Percentiles rank a stretch among this genome's conserved stretches.
These are phyloP conservation scores for Ramalina intermedia DNA, from an alignment of 495 filamentous ascomycete species.

Conservation along the genomic window DNA sequence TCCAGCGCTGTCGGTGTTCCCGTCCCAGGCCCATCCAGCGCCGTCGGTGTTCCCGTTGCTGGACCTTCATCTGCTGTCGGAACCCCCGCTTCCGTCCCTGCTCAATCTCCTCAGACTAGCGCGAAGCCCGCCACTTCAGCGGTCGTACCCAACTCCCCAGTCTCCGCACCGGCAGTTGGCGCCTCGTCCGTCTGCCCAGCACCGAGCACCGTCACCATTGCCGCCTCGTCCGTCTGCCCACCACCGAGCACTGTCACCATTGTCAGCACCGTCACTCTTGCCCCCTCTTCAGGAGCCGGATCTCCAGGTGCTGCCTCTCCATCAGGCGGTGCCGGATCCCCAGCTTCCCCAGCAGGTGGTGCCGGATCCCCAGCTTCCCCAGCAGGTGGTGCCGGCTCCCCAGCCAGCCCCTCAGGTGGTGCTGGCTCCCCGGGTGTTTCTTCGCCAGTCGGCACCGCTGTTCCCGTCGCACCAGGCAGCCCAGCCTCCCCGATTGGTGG, in stretches of 20 bases:
- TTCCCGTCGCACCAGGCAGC: slow-evolving; percentile 14
- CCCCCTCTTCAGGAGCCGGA: slow-evolving; percentile 1
- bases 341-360: neutral
- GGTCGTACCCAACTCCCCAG: neutral
- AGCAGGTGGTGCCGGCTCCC: slow-evolving; percentile 16
- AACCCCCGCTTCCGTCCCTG: slow-evolving; percentile 9
- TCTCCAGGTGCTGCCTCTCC: slow-evolving; percentile 9
- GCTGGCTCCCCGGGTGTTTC: slow-evolving; percentile 1
- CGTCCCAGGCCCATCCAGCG: slow-evolving; percentile 3
- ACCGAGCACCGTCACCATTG: slow-evolving; percentile 10
- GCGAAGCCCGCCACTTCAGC: neutral
- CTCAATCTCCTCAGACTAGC: slow-evolving; percentile 1
- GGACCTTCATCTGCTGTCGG: slow-evolving; percentile 6
- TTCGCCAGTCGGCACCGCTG: slow-evolving; percentile 10
- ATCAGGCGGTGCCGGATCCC: slow-evolving; percentile 1
- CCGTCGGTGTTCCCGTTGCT: neutral
- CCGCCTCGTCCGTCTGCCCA: slow-evolving; percentile 12
- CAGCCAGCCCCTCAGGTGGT: slow-evolving; percentile 13
- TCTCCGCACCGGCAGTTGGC: slow-evolving; percentile 8
- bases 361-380: slow-evolving; percentile 8
- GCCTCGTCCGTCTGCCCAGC: neutral
- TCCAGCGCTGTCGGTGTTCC: neutral
- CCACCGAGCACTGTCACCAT: slow-evolving; percentile 7
- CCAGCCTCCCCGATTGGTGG: slow-evolving; percentile 3
- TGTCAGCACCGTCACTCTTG: slow-evolving; percentile 9